These are phyloP conservation scores for Incumbomyces lentus DNA, from an alignment of 2,329 filamentous ascomycete genomes.

Conservation along the genomic window DNA sequence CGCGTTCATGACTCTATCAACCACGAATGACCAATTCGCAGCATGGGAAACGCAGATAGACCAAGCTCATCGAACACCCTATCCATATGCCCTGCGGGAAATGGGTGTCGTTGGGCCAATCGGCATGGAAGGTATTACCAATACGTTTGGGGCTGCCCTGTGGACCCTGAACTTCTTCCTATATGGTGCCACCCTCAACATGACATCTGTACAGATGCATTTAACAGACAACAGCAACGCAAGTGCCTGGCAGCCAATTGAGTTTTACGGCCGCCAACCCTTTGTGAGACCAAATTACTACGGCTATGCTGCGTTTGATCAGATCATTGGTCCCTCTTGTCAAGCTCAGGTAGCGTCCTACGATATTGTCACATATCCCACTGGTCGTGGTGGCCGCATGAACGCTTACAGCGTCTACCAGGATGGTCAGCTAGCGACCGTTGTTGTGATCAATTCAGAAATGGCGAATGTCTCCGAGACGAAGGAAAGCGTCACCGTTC, in stretches of 20 bases:
- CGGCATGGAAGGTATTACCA: conserved; percentile 36
- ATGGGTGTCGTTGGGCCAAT: conserved; percentile 43
- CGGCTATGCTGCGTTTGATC: conserved; percentile 41
- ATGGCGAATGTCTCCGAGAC: conserved; percentile 31
- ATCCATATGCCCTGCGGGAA: conserved; percentile 41
- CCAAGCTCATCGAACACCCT: conserved; percentile 31
- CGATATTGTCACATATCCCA: conserved; percentile 23
- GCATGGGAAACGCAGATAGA: conserved; percentile 37
- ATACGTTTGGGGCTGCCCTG: conserved; percentile 41
- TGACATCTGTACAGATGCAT: conserved; percentile 42
- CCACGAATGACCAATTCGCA: conserved; percentile 38
- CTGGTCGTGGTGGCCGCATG: conserved; percentile 32
- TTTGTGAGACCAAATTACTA: conserved; percentile 43
- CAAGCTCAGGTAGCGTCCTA: conserved; percentile 35
- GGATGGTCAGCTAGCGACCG: conserved; percentile 30
- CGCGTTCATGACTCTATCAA: conserved; percentile 36
- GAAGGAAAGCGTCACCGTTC: conserved; percentile 33
- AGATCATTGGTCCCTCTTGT: conserved; percentile 39
- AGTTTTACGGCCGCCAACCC: conserved; percentile 29
- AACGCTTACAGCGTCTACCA: conserved; percentile 39
- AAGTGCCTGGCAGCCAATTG: conserved; percentile 40
- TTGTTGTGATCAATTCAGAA: conserved; percentile 39
- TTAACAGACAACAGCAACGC: conserved; percentile 46
- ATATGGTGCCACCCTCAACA: conserved; percentile 39
- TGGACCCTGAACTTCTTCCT: conserved; percentile 45